Base-by-base conservation (phyloP, 352 stramenopile species). In the Pythium rishiriense region DNA sequence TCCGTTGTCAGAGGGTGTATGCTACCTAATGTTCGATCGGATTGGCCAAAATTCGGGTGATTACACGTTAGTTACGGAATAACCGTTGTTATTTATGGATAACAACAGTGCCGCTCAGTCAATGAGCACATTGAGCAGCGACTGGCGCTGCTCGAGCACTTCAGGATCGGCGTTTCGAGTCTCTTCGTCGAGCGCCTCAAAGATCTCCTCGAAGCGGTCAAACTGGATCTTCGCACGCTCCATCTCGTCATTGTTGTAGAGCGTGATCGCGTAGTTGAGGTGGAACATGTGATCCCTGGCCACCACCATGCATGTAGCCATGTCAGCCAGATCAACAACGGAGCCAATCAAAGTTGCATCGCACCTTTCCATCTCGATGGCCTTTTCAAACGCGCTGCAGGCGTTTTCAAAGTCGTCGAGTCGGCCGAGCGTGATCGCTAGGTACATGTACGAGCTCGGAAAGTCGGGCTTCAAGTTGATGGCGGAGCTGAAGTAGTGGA, bases 401-500 rank as follows among this genome's bases (percentile, higher is more conserved):
- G 91, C 83, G 62, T 98, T 98, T 41, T 97, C 92, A 70, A 96
- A 94, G 73, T 98, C 93, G 57, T 97, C 91, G 42, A 98, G 75
- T 0, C 88, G 75, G 7, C 80, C 78, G 15, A 98, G 74, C 35
- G 91, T 94, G 68, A 98, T 92, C 33, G 87, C 93, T 25, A 98
- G 68, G 72, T 98, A 97, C 87, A 97, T 97, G 76, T 97, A 98
- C 52, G 90, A 93, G 63, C 81, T 87, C 7, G 92, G 79, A 54
- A 94, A 97, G 62, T 96, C 82, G 1, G 83, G 83, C 62, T 95
- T 95, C 39, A 96, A 70, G 58, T 96, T 95, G 64, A 96, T 94
- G 8, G 87, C 78, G 26, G 88, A 84, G 49, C 82, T 97, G 52
- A 98, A 95, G 72, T 96, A 97, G 69, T 98, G 92, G 68, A 98